Percentiles rank a stretch among this genome's conserved stretches.
Conservation (phyloP, 1,139 yeast genomes). For the Pichia sp. region DNA sequence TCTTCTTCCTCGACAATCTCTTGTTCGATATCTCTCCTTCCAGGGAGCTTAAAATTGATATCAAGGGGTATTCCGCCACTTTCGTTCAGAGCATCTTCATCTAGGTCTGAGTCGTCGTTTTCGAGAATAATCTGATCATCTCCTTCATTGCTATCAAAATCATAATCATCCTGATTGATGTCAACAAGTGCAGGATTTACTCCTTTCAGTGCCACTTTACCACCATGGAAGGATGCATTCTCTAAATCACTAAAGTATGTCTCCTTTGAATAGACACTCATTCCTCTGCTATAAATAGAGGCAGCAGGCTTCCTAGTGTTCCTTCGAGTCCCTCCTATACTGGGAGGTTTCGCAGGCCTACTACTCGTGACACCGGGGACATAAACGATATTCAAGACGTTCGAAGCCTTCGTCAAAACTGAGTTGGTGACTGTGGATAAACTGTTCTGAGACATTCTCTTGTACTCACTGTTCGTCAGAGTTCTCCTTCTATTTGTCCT, state of each 20-base stretch:
- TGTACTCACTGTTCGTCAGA: conserved; percentile 14
- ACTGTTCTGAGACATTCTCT: conserved; percentile 35
- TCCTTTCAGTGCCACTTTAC: conserved; percentile 57
- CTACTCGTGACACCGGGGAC: conserved; percentile 88
- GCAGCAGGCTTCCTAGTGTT: conserved; percentile 10
- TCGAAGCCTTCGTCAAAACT: conserved; percentile 70
- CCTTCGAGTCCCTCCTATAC: conserved; percentile 6
- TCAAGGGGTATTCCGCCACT: conserved; percentile 1
- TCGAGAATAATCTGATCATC: background rate
- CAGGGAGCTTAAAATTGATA: conserved; percentile 8
- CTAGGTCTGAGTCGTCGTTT: conserved; percentile 1
- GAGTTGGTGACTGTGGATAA: conserved; percentile 47
- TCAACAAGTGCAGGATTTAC: conserved; percentile 55
- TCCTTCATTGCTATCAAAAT: conserved; percentile 35
- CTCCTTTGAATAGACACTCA: conserved; percentile 44
- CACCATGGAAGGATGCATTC: conserved; percentile 51
- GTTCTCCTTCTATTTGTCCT: background rate
- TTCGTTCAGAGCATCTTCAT: background rate
- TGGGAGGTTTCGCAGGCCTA: conserved; percentile 7
- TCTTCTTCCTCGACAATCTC: conserved; percentile 24
- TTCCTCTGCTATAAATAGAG: conserved; percentile 31
- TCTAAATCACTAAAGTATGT: conserved; percentile 50
- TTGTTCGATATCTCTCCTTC: conserved; percentile 19
- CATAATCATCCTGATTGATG: conserved; percentile 45
- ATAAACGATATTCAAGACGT: conserved; percentile 87